Base-by-base conservation (phyloP, 495 filamentous ascomycete genomes). In the Daldinia bambusicola region DNA sequence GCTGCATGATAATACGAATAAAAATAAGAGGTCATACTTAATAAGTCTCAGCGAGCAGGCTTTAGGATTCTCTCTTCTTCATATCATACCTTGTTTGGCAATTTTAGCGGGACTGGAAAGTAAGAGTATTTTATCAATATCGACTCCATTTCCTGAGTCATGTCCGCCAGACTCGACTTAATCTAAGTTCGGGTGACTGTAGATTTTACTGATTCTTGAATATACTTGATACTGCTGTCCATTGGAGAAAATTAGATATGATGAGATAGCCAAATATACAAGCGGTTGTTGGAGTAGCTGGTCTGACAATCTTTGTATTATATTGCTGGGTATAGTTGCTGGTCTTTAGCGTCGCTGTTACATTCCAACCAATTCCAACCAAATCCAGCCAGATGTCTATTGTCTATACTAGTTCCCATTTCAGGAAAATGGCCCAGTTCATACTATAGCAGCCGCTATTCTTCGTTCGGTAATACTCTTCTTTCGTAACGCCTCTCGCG, bases 401-500 rank as follows among this genome's bases (percentile, higher is more conserved):
- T 1, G 18, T 57, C 30, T 67, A 72, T 41, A 68, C 66, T 22
- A 96, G 76, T 57, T 92, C 88, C 93, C 93, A 97, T 71, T 84
- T 81, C 1, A 84, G 85, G 71, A 94, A 82, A 58, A 84, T 85
- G 4, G 80, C 80, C 83, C 87, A 92, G 1, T 81, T 79, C 88
- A 89, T 91, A 37, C 67, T 71, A 68, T 74, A 77, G 4, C 80
- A 88, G 22, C 83, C 81, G 61, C 84, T 82, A 0, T 88, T 88
- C 75, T 88, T 89, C 75, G 84, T 84, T 37, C 77, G 69, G 76
- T 83, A 75, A 75, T 86, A 97, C 77, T 94, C 89, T 74, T 87
- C 81, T 38, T 83, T 84, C 0, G 86, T 89, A 66, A 95, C 74
- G 1, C 93, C 93, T 61, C 91, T 85, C 13, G 84, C 91, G 77